phyloP scores from a whole-genome alignment of 352 stramenopile genomes.

The Aphanomyces euteiches region DNA sequence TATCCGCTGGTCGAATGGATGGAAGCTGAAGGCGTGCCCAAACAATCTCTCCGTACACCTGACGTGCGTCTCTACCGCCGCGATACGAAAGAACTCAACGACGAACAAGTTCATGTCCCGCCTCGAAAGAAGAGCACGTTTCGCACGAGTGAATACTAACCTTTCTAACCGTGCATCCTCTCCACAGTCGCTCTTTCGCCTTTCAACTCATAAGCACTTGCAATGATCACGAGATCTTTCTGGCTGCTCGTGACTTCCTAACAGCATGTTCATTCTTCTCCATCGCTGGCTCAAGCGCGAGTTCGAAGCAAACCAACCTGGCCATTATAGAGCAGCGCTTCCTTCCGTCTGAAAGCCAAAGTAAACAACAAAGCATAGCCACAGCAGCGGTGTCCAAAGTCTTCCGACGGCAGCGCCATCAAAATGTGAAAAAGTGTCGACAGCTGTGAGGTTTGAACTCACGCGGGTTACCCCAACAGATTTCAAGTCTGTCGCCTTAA shows the following conservation, averaged over 20 bases:
- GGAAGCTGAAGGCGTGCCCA: constrained; percentile 2
- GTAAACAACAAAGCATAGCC: too few species aligned
- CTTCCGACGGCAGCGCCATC: too few species aligned
- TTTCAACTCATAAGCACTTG: too few species aligned
- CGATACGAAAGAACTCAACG: constrained; percentile 9
- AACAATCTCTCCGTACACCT: neutral
- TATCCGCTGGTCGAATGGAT: constrained; percentile 26
- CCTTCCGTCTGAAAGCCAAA: too few species aligned
- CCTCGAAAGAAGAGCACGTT: constrained; percentile 21
- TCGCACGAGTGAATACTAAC: constrained; percentile 25
- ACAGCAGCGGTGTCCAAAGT: too few species aligned
- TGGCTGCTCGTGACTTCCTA: too few species aligned
- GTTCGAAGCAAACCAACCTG: neutral
- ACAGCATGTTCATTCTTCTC: neutral
- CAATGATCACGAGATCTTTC: too few species aligned
- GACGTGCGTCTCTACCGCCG: constrained; percentile 20
- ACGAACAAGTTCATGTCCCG: neutral
- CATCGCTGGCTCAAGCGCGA: neutral
- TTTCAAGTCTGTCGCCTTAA: constrained; percentile 28
- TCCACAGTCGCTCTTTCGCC: neutral
- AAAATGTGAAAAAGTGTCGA: constrained; percentile 21
- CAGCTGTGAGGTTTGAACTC: constrained; percentile 30
- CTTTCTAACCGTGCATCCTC: neutral
- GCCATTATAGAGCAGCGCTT: too few species aligned
- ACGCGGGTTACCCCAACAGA: constrained; percentile 27